Evolutionary conservation across 768 basidiomycete genomes (phyloP).

Genomic region (Rhizopogon vinicolor): DNA sequence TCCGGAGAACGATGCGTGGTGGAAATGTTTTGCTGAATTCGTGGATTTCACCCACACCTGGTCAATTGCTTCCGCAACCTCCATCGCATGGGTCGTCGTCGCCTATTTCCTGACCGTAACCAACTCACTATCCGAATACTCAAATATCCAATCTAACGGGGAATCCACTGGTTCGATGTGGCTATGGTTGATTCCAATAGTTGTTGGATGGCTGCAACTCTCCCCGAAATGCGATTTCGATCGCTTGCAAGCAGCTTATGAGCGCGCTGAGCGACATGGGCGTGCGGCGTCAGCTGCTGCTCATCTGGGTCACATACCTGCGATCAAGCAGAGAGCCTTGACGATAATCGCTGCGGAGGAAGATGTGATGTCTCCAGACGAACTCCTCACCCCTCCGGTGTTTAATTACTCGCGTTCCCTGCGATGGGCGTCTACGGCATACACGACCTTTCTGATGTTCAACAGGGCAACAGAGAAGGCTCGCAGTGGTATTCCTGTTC

Average conservation of each 20-base stretch:
- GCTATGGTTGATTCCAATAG: slow-evolving; percentile 32
- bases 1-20: slow-evolving; percentile 33
- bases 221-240: slow-evolving; percentile 28
- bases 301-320: neutral
- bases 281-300: slow-evolving; percentile 7
- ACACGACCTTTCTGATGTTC: neutral
- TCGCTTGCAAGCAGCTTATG: slow-evolving; percentile 21
- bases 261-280: slow-evolving; percentile 22
- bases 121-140: neutral
- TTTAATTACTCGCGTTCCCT: neutral
- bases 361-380: neutral
- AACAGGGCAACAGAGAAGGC: slow-evolving; percentile 6
- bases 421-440: neutral
- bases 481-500: slow-evolving; percentile 4
- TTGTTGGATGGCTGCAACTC: slow-evolving; percentile 31
- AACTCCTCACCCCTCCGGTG: neutral
- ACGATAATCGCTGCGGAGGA: neutral
- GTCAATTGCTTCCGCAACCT: slow-evolving; percentile 27
- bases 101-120: slow-evolving; percentile 8
- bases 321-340: neutral
- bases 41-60: slow-evolving; percentile 31
- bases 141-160: neutral
- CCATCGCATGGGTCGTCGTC: slow-evolving; percentile 30
- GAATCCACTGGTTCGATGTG: slow-evolving; percentile 23
- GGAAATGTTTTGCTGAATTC: slow-evolving; percentile 23